Evolutionary conservation across 2,329 filamentous ascomycete species (phyloP), one percentile per base, ranked within the genome.

Genomic region (Venturia pyrina): DNA sequence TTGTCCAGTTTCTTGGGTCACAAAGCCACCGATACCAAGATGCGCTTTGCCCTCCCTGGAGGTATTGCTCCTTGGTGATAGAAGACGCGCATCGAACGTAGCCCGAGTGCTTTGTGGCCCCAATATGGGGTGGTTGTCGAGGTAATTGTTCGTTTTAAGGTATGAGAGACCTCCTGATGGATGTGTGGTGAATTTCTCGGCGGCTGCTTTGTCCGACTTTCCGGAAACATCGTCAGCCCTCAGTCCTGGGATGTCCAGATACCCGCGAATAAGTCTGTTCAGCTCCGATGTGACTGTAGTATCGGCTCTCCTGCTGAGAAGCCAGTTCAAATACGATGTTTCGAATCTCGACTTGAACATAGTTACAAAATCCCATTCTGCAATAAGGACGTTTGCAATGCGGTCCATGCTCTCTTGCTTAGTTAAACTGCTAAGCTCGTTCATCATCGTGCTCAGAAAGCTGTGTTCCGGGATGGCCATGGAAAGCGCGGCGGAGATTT

Each of bases 141-240:
- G 75, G 70, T 82, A 77, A 28, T 82, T 77, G 65, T 80, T 78
- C 15, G 82, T 83, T 62, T 84, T 81, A 3, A 83, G 76, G 72
- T 89, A 88, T 17, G 83, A 82, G 5, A 89, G 77, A 68, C 87
- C 87, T 5, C 84, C 86, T 4, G 84, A 86, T 2, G 87, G 86
- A 73, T 89, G 87, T 8, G 87, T 88, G 66, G 81, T 83, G 24
- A 83, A 83, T 69, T 75, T 73, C 48, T 71, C 72, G 32, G 67
- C 64, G 50, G 72, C 72, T 34, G 76, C 44, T 48, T 37, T 32
- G 72, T 34, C 77, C 17, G 43, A 46, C 37, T 62, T 73, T 65
- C 75, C 70, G 68, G 68, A 73, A 11, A 76, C 74, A 5, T 75
- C 72, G n/a, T 73, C n/a, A 28, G 46, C 43, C 71, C 24, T 61